Evolutionary conservation across 768 basidiomycete genomes (phyloP), one percentile per base, ranked within the genome.

Genomic region (Termitomyces eurrhizus): DNA sequence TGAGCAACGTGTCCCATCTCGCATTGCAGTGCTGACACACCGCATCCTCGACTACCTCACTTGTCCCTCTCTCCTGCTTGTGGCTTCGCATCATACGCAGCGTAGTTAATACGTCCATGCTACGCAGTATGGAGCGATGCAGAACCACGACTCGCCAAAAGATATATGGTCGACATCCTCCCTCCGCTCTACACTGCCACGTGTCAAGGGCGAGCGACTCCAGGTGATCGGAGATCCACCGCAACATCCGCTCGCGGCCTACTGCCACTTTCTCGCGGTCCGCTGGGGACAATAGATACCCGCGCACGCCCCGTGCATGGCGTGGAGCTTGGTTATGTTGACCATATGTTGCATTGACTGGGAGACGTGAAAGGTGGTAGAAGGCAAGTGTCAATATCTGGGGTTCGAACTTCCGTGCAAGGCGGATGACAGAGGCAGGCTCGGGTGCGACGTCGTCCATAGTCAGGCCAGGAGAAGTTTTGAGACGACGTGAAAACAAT

Each of bases 361-460:
- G 66, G 7, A 69, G 66, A 39, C 68, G 66, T 7, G 59, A 57
- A 39, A 65, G 66, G 56, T 68, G 66, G 61, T 60, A 71, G 55
- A 64, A 66, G 33, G 68, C 64, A 42, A 63, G 45, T 42, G 64
- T 61, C 49, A 67, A 59, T 57, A 67, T 59, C 18, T 49, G 48
- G 16, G 64, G 60, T 54, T 70, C 65, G 51, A 70, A 73, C 51
- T 62, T 59, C 46, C 69, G 64, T 37, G 69, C 68, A 21, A 67
- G 62, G 57, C 69, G 61, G 55, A 63, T 61, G 59, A 66, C 64
- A 16, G 64, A 64, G 42, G 67, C 65, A n/a, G 68, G 68, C 50
- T 68, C 66, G n/a, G 65, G 68, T 13, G 66, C 66, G 26, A 66
- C 63, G 32, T 64, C 66, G 54, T 66, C 77, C 75, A 71, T 69